A percentile compares a stretch with the other conserved stretches of the same genome.
Evolutionary conservation across 106 monocot genomes (phyloP).

Genomic region (Hemerocallis citrina): DNA sequence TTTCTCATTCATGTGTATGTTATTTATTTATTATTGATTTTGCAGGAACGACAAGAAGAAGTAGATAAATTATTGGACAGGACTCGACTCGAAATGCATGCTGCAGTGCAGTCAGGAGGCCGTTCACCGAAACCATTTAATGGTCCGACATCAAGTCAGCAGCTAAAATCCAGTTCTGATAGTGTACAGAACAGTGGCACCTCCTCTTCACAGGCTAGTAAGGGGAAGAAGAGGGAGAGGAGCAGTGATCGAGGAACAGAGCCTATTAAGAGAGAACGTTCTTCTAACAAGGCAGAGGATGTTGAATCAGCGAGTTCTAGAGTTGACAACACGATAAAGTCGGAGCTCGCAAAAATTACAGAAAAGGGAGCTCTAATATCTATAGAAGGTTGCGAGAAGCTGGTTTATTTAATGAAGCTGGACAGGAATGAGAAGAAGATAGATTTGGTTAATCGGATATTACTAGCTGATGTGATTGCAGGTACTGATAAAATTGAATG

Average conservation of each 20-base stretch:
- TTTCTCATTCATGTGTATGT: too few species aligned
- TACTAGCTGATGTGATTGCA: constrained; percentile 91
- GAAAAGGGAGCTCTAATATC: constrained; percentile 73
- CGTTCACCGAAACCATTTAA: constrained; percentile 83
- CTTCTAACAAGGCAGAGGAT: constrained; percentile 51
- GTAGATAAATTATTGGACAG: constrained; percentile 79
- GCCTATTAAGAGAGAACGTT: constrained; percentile 48
- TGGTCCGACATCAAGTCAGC: constrained; percentile 55
- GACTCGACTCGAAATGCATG: constrained; percentile 91
- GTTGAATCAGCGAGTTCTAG: constrained; percentile 39
- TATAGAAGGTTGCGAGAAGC: constrained; percentile 67
- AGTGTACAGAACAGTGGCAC: constrained; percentile 50
- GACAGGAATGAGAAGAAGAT: constrained; percentile 70
- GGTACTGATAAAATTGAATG: constrained; percentile 80
- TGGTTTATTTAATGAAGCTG: constrained; percentile 73
- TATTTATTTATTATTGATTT: constrained; percentile 4
- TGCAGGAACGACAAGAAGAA: constrained; percentile 86
- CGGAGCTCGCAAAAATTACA: constrained; percentile 70
- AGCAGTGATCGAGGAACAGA: constrained; percentile 54
- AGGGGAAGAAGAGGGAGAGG: constrained; percentile 78
- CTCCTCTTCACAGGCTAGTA: constrained; percentile 36
- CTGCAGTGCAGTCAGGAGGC: constrained; percentile 82
- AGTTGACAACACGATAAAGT: constrained; percentile 46
- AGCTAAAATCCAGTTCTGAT: constrained; percentile 78
- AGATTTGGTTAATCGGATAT: constrained; percentile 56